Evolutionary conservation across 768 basidiomycete genomes (phyloP), one percentile per base, ranked within the genome.

Genomic region (Tephrocybe sp.): DNA sequence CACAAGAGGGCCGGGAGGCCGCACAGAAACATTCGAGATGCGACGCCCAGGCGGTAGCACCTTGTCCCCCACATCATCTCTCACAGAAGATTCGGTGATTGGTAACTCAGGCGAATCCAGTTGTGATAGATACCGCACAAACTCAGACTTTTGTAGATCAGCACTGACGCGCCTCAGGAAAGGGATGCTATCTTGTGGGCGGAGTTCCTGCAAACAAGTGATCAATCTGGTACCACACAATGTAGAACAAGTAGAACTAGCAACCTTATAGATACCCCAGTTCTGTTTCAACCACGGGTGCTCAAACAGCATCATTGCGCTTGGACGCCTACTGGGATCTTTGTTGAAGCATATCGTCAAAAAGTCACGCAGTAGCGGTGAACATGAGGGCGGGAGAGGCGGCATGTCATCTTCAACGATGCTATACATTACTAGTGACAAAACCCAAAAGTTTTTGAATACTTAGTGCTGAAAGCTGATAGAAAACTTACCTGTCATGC

Each of bases 351-450:
- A 99, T 58, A 79, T 77, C n/a, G 67, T 76, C 17, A 99, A 70
- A 68, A 98, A 98, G 64, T 92, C 84, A 50, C 76, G 69, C 14
- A 98, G 76, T 18, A 83, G 75, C n/a, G 78, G 76, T 3, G 94
- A 93, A 58, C 85, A 86, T 10, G 76, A 82, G 14, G 86, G 83
- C 0, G 96, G 96, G 37, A 97, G 68, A 2, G 92, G 92, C 24
- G 96, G 95, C 74, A 81, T 85, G 7, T 82, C 81, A 61, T 97
- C 94, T 62, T 97, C 95, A 23, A 99, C 96, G 63, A 99, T 98
- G 23, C 88, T 88, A 74, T 93, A 99, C 90, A 99, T 95, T 46
- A 98, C 96, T 48, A 59, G 48, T 24, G 38, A 20, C n/a, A n/a
- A 42, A 32, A 21, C n/a, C 26, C 45, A 56, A 53, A 39, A 28